Evolutionary conservation across 1,139 yeast genomes (phyloP).

Genomic region (Blastobotrys arbuscula): DNA sequence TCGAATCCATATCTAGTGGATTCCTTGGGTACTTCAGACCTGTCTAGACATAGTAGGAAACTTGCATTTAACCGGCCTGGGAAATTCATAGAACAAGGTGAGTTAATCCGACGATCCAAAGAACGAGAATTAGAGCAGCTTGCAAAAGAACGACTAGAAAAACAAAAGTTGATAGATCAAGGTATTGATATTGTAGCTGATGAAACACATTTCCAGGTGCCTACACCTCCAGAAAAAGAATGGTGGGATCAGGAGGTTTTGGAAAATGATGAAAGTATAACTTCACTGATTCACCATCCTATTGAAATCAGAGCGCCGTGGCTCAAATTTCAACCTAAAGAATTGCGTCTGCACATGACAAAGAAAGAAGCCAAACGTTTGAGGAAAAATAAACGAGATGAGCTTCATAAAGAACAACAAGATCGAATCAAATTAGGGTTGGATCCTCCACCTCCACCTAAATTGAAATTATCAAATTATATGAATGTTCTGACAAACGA

Average conservation of each 20-base stretch:
- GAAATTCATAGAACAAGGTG: constrained; percentile 53
- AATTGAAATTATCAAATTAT: constrained; percentile 73
- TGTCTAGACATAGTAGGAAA: constrained; percentile 24
- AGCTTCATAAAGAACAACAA: constrained; percentile 61
- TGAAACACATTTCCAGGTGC: constrained; percentile 46
- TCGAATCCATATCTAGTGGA: constrained; percentile 55
- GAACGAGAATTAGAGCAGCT: constrained; percentile 28
- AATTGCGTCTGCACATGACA: constrained; percentile 56
- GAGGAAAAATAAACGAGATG: constrained; percentile 64
- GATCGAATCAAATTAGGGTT: constrained; percentile 75
- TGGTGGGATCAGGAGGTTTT: constrained; percentile 74
- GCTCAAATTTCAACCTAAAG: constrained; percentile 42
- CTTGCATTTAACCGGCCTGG: constrained; percentile 55
- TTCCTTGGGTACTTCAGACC: not conserved
- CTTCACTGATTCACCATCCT: constrained; percentile 76
- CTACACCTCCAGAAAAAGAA: constrained; percentile 56
- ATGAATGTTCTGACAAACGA: constrained; percentile 83
- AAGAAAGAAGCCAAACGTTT: constrained; percentile 71
- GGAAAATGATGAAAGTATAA: constrained; percentile 43
- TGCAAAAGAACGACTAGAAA: constrained; percentile 25
- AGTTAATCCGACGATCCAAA: constrained; percentile 41
- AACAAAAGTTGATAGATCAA: constrained; percentile 21
- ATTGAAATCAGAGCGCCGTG: constrained; percentile 56
- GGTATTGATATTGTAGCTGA: constrained; percentile 45
- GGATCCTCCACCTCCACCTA: constrained; percentile 86